Percentiles rank a stretch among this genome's conserved stretches.
phyloP scores from a whole-genome alignment of 352 stramenopile species.

The Pythium graminicola region DNA sequence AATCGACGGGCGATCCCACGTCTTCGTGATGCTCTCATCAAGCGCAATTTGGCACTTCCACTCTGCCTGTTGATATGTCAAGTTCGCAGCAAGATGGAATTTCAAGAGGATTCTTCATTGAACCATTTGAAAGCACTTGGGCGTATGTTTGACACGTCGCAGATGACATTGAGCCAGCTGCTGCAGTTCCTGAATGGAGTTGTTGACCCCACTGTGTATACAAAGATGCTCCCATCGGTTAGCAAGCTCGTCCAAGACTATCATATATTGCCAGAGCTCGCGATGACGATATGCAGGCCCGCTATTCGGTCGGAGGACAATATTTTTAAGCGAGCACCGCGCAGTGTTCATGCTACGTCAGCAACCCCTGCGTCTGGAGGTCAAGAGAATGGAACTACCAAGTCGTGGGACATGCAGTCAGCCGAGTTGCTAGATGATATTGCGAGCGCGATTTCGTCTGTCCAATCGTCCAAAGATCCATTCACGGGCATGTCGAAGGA shows the following conservation, averaged over 20 bases:
- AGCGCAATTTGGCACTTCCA: slow-evolving; percentile 66
- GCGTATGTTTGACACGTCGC: slow-evolving; percentile 74
- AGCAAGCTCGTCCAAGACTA: slow-evolving; percentile 61
- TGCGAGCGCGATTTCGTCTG: slow-evolving; percentile 28
- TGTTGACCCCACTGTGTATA: slow-evolving; percentile 61
- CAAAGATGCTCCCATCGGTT: slow-evolving; percentile 65
- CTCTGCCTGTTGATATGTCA: slow-evolving; percentile 79
- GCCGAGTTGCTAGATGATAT: slow-evolving; percentile 53
- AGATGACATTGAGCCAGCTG: slow-evolving; percentile 82
- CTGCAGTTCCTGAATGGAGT: slow-evolving; percentile 79
- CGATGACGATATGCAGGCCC: slow-evolving; percentile 71
- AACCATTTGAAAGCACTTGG: slow-evolving; percentile 76
- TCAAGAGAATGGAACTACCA: slow-evolving; percentile 13
- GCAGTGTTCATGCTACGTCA: slow-evolving; percentile 45
- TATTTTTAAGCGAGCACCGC: slow-evolving; percentile 53
- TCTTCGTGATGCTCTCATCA: slow-evolving; percentile 77
- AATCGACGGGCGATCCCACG: slow-evolving; percentile 77
- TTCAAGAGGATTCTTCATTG: slow-evolving; percentile 47
- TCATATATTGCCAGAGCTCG: slow-evolving; percentile 62
- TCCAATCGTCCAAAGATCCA: slow-evolving; percentile 28
- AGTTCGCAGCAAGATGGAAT: slow-evolving; percentile 81
- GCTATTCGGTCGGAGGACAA: slow-evolving; percentile 71
- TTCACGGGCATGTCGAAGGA: slow-evolving; percentile 70
- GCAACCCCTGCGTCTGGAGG: slow-evolving; percentile 13
- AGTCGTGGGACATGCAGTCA: slow-evolving; percentile 69